Conservation (phyloP, 2,329 filamentous ascomycete species). For the Colletotrichum sp. region DNA sequence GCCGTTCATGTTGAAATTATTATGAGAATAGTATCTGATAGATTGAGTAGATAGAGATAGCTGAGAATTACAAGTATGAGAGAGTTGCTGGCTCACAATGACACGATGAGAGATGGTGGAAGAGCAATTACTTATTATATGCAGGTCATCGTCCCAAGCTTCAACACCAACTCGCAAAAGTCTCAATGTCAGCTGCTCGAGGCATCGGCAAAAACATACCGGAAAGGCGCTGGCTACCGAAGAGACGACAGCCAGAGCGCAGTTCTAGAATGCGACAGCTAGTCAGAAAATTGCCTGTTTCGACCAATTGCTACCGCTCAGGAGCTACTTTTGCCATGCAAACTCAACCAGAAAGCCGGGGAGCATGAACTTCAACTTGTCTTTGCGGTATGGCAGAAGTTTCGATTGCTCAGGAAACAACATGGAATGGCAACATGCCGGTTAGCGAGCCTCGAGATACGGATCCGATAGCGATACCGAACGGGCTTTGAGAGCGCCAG, state of each 20-base stretch:
- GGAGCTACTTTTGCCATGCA: neutral
- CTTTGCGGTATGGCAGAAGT: neutral
- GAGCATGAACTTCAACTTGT: neutral
- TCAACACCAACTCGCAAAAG: neutral
- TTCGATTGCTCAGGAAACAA: neutral
- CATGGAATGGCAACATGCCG: neutral
- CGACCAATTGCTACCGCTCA: neutral
- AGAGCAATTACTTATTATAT: neutral
- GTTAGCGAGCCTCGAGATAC: neutral
- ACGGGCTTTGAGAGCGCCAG: neutral
- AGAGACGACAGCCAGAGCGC: neutral
- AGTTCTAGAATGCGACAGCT: neutral
- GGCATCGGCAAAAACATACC: neutral
- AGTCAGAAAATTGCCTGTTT: neutral
- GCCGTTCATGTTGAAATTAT: neutral
- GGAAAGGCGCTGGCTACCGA: neutral
- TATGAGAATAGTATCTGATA: neutral
- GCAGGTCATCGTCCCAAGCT: neutral
- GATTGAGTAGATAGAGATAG: too few relatives aligned
- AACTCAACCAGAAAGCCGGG: neutral
- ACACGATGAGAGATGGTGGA: neutral
- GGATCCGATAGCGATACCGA: neutral
- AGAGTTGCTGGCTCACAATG: too few relatives aligned
- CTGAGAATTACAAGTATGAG: neutral
- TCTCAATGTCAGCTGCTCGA: neutral